Evolutionary conservation across 139 green algal species (phyloP).

Genomic region (Tetratostichococcus sp.): DNA sequence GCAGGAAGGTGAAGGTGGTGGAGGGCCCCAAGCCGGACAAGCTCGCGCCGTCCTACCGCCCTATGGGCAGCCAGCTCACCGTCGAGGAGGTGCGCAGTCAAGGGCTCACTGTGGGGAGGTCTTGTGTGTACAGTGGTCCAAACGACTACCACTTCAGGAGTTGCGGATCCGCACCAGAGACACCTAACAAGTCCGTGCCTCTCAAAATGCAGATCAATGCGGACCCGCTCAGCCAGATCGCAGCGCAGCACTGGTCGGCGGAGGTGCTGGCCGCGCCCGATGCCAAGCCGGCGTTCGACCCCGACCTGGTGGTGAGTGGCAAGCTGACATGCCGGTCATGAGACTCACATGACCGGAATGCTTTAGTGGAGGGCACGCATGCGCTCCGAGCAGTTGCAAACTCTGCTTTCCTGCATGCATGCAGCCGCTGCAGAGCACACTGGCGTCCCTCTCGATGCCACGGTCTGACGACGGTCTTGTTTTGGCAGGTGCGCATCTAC

Average conservation of each 20-base stretch:
- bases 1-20: background rate
- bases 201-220: constrained; percentile 10
- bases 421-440: too few species aligned
- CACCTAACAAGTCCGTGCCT: background rate
- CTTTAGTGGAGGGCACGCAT: too few species aligned
- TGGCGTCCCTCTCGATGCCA: too few species aligned
- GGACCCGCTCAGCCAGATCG: constrained; percentile 47
- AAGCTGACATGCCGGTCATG: too few species aligned
- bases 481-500: constrained; percentile 61
- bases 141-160: too few species aligned
- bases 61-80: constrained; percentile 23
- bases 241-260: constrained; percentile 43
- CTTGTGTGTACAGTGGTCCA: too few species aligned
- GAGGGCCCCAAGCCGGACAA: background rate
- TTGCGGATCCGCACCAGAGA: background rate
- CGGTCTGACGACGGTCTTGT: too few species aligned
- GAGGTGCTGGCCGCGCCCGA: constrained; percentile 1
- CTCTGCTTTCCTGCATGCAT: too few species aligned
- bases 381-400: too few species aligned
- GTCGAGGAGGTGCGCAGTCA: constrained; percentile 17
- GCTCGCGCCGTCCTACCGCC: constrained; percentile 13
- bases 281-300: constrained; percentile 40
- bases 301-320: constrained; percentile 62
- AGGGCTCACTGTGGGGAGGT: too few species aligned
- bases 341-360: too few species aligned